These are phyloP conservation scores for Zygotorulaspora mrakii DNA, from an alignment of 1,139 yeast genomes.

Conservation along the genomic window DNA sequence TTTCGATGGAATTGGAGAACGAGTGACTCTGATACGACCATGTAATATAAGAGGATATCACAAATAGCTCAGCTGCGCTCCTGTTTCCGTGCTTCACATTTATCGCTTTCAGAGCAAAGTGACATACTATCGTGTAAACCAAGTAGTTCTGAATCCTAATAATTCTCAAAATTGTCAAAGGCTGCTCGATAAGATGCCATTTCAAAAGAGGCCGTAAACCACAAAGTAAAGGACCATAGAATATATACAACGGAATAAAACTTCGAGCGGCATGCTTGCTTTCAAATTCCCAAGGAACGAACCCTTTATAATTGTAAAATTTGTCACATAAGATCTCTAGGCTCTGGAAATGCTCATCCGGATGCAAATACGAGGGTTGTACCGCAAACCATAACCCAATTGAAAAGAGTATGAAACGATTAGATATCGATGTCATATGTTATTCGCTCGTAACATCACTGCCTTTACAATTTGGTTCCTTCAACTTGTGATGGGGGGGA, in stretches of 20 bases:
- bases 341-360: constrained; percentile 94
- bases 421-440: constrained; percentile 1
- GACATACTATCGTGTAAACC: constrained; percentile 37
- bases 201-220: constrained; percentile 16
- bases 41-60: constrained; percentile 75
- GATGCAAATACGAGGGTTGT: constrained; percentile 85
- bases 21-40: constrained; percentile 81
- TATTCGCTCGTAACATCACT: not conserved
- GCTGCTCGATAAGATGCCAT: constrained; percentile 25
- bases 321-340: constrained; percentile 57
- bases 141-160: constrained; percentile 56
- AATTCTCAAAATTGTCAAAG: constrained; percentile 52
- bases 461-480: not conserved
- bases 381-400: constrained; percentile 59
- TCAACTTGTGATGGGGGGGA: too few species aligned
- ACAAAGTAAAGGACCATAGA: constrained; percentile 61
- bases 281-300: constrained; percentile 83
- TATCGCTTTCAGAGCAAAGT: constrained; percentile 24
- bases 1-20: constrained; percentile 83
- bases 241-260: constrained; percentile 59
- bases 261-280: constrained; percentile 64
- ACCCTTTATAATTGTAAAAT: constrained; percentile 49
- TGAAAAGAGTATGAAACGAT: not conserved
- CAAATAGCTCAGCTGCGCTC: constrained; percentile 61
- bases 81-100: not conserved